Evolutionary conservation across 2,329 filamentous ascomycete genomes (phyloP), one percentile per base, ranked within the genome.

Genomic region (Blastomyces gilchristii): DNA sequence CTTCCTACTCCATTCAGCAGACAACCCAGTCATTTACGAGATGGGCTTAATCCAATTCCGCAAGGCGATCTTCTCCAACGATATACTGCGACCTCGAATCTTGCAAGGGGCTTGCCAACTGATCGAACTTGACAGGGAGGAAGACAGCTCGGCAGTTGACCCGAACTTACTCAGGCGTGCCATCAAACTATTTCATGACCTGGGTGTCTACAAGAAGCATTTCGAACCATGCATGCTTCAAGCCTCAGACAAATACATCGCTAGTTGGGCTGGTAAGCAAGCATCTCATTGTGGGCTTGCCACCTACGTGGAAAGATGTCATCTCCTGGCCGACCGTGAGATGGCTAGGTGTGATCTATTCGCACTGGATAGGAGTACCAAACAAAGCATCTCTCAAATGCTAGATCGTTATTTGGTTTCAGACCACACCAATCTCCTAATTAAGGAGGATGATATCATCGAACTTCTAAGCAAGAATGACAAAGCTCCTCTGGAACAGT

Each of bases 111-210:
- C 92, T 52, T 96, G 89, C 72, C 82, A 88, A 64, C 77, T 97
- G 53, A 82, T 97, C 18, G 81, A 87, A 39, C 83, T 82, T 53
- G 90, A 96, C 72, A 85, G 94, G 60, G 79, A 76, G 49, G 81
- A 73, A 8, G 79, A 71, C 60, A 76, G 75, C 74, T 76, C 71
- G 69, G 70, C 83, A 0, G 85, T 88, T 67, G 84, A 91, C 67
- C 75, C 83, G 0, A 74, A 77, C 2, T 77, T 92, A n/a, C 83
- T 97, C 61, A 85, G 83, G 67, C 85, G 90, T 63, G 83, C 89
- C 0, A 85, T 97, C 60, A 83, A 86, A 64, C 91, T 97, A 84
- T 83, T 97, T 65, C 87, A 95, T 68, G 84, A 91, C n/a, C 83
- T 97, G 56, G 85, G 87, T 62, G 85, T 93, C 3, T 99, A 97